Conservation (phyloP, 2,329 filamentous ascomycete species). For the Diplocarpon mali region DNA sequence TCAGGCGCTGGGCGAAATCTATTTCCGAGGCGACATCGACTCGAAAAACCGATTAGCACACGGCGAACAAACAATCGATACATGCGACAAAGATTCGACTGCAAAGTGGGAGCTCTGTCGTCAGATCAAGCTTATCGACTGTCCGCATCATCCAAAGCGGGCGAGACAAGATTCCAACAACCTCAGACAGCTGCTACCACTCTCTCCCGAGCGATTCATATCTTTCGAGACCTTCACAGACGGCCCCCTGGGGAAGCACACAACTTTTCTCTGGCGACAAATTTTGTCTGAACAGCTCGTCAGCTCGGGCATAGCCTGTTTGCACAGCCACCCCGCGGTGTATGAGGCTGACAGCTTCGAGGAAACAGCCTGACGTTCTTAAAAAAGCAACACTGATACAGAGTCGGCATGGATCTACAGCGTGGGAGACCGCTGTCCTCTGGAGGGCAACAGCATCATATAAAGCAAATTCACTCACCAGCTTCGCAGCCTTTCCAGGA, state of each 20-base stretch:
- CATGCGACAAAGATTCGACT: background rate
- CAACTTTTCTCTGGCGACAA: slow-evolving; percentile 4
- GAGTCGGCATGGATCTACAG: slow-evolving; percentile 39
- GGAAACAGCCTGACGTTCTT: slow-evolving; percentile 24
- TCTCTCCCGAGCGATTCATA: slow-evolving; percentile 9
- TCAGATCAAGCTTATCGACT: background rate
- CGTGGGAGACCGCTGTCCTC: slow-evolving; percentile 53
- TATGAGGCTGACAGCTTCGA: slow-evolving; percentile 19
- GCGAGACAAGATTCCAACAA: background rate
- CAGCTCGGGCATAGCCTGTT: slow-evolving; percentile 24
- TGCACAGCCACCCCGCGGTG: slow-evolving; percentile 23
- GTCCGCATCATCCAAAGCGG: background rate
- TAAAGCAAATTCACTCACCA: slow-evolving; percentile 57
- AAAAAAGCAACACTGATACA: slow-evolving; percentile 27
- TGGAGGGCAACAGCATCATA: slow-evolving; percentile 46
- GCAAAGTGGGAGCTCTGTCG: background rate
- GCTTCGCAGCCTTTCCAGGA: slow-evolving; percentile 40
- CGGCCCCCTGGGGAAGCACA: slow-evolving; percentile 5
- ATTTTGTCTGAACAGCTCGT: slow-evolving; percentile 13
- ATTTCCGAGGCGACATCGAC: background rate
- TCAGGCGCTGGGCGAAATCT: background rate
- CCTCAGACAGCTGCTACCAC: slow-evolving; percentile 11
- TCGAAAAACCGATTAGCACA: background rate
- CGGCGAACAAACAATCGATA: background rate
- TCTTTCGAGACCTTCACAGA: background rate